Conservation (phyloP, 257 asterid species). For the Agastache rugosa region DNA sequence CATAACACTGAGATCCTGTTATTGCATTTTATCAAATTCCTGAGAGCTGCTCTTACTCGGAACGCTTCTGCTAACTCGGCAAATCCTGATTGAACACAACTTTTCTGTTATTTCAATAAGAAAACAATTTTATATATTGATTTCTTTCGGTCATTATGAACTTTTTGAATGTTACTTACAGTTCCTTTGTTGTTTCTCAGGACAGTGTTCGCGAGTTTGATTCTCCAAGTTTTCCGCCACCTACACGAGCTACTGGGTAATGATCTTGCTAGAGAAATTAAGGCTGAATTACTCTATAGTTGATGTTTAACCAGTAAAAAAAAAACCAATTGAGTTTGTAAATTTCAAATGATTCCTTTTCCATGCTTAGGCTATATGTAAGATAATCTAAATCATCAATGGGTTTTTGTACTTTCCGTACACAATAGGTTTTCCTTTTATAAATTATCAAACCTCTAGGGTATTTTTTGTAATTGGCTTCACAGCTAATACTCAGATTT, state of each 20-base stretch:
- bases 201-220: constrained; percentile 62
- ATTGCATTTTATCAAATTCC: constrained; percentile 17
- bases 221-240: constrained; percentile 57
- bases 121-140: neutral
- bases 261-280: constrained; percentile 10
- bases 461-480: neutral
- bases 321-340: neutral
- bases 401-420: neutral
- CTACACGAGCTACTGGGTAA: constrained; percentile 65
- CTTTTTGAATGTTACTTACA: constrained; percentile 15
- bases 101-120: constrained; percentile 8
- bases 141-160: constrained; percentile 17
- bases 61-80: neutral
- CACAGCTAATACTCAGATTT: neutral
- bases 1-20: neutral
- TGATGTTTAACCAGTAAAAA: neutral
- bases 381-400: neutral
- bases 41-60: neutral
- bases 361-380: neutral
- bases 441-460: neutral
- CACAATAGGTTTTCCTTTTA: neutral
- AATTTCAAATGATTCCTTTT: neutral
- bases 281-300: neutral
- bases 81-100: constrained; percentile 5
- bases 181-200: constrained; percentile 50